Base-by-base conservation (phyloP, 2,329 filamentous ascomycete genomes). In the Exophiala alcalophila region DNA sequence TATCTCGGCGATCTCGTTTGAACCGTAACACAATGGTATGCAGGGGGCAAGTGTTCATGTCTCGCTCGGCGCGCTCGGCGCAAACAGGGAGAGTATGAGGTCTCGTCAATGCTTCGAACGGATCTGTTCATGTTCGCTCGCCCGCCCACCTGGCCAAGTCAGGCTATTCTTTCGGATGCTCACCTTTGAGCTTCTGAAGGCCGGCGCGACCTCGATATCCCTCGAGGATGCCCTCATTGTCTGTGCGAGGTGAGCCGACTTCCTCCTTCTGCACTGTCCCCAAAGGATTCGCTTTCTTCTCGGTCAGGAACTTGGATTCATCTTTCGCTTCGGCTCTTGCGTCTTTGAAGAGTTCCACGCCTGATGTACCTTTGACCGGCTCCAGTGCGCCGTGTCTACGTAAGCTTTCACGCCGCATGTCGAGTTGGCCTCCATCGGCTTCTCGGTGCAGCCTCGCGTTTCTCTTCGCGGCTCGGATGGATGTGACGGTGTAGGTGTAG, bases 401-500 rank as follows among this genome's bases (percentile, higher is more conserved):
- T 18, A 58, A 41, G 26, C 48, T 53, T 35, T 58, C 55, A 11
- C 48, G 50, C 3, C 54, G 47, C 54, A 58, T 56, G 46, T 58
- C 53, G 5, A 57, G 37, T 40, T 57, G 55, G 10, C 55, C 55
- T 12, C 55, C 55, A 34, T 58, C 55, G 6, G 55, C 55, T 46
- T 55, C 52, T 27, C 54, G 73, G 33, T 79, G 67, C 39, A 78
- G 74, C 49, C 78, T 72, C 0, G 81, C 81, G 51, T 84, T 83
- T 32, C 75, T 69, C 54, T 83, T 83, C 2, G 83, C 83, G 16
- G 80, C 76, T 47, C 74, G 70, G 49, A 86, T 85, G 16, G 77
- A 81, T 6, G 75, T 81, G 36, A 81, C 67, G 19, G 80, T 71
- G 63, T 86, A 86, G 27, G 65, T 63, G 61, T 76, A 78, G 21